Conservation (phyloP, 1,284 basidiomycete species). For the Tranzscheliella williamsii region DNA sequence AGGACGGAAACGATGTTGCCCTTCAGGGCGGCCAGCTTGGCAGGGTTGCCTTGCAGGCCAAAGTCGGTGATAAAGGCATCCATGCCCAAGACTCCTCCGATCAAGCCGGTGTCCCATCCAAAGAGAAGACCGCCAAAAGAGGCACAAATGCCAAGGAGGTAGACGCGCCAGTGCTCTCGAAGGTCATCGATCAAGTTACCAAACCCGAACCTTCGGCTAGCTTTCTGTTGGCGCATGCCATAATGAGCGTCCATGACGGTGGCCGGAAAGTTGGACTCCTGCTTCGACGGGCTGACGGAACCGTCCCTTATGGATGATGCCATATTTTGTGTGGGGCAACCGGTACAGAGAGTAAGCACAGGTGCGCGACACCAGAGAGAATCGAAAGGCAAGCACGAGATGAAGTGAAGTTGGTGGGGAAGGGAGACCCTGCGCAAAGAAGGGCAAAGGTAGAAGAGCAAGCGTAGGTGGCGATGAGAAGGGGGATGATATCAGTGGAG, state of each 20-base stretch:
- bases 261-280: constrained; percentile 9
- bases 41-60: constrained; percentile 8
- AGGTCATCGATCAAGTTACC: constrained; percentile 15
- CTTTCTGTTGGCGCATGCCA: constrained; percentile 3
- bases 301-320: constrained; percentile 7
- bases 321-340: no score
- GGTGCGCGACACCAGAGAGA: no score
- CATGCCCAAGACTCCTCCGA: constrained; percentile 35
- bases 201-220: constrained; percentile 6
- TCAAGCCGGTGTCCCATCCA: constrained; percentile 36
- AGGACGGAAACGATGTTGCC: constrained; percentile 56
- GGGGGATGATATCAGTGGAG: no score
- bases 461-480: no score
- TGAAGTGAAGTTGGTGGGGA: no score
- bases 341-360: no score
- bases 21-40: constrained; percentile 33
- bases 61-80: constrained; percentile 33
- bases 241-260: constrained; percentile 1
- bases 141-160: constrained; percentile 23
- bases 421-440: no score
- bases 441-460: no score
- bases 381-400: no score
- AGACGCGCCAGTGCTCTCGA: constrained; percentile 30
- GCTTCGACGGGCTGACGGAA: constrained; percentile 25
- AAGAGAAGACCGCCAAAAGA: constrained; percentile 34